Percentiles rank a stretch among this genome's conserved stretches.
phyloP scores from a whole-genome alignment of 208 protist species.

The Trypanosoma rangeli region DNA sequence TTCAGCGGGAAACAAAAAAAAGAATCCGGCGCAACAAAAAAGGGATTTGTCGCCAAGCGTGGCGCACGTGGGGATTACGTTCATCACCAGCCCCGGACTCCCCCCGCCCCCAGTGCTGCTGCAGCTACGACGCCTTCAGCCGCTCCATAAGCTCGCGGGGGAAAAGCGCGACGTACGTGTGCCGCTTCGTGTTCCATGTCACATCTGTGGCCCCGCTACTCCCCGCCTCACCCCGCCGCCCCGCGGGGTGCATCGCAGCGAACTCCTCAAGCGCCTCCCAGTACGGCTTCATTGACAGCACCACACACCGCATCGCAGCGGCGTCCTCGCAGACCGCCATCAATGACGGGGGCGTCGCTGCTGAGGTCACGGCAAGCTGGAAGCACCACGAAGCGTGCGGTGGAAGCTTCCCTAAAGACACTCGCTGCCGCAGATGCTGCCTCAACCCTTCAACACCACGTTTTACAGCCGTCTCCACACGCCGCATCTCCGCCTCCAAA shows the following conservation, averaged over 20 bases:
- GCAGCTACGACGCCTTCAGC: conserved; percentile 16
- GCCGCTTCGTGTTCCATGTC: conserved; percentile 72
- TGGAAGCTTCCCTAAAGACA: conserved; percentile 10
- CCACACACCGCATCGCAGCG: conserved; percentile 28
- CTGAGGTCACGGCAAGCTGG: conserved; percentile 44
- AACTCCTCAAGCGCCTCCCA: conserved; percentile 63
- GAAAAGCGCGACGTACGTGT: conserved; percentile 73
- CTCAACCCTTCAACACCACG: conserved; percentile 33
- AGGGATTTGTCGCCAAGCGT: neutral
- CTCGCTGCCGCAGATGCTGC: conserved; percentile 32
- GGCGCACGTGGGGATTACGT: too few relatives aligned
- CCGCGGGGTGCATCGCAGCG: conserved; percentile 37
- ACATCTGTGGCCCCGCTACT: conserved; percentile 28
- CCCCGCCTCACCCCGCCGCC: conserved; percentile 7
- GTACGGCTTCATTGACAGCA: conserved; percentile 64
- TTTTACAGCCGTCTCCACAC: conserved; percentile 32
- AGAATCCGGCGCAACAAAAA: too few relatives aligned
- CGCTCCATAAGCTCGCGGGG: conserved; percentile 53
- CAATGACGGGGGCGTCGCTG: conserved; percentile 7
- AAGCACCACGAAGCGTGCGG: conserved; percentile 48
- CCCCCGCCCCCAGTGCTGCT: neutral
- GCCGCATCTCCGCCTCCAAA: conserved; percentile 47
- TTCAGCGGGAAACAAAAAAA: conserved; percentile 11
- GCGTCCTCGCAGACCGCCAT: conserved; percentile 2
- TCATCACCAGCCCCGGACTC: too few relatives aligned